Evolutionary conservation across 2,329 filamentous ascomycete species (phyloP), one percentile per base, ranked within the genome.

Genomic region (Fusarium abutilonis): DNA sequence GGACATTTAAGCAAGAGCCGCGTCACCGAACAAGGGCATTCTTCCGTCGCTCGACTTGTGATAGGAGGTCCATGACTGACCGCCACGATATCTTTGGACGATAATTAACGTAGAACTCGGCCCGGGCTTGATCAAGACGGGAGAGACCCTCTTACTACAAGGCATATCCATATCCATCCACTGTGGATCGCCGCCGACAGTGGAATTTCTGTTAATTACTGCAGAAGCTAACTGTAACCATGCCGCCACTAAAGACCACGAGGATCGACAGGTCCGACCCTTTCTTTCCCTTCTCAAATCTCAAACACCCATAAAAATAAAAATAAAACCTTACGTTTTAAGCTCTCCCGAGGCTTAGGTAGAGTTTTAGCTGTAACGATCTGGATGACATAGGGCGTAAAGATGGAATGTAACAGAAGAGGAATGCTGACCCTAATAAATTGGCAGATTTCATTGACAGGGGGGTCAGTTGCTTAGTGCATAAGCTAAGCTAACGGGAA

Each of bases 161-260:
- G 29, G 31, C 46, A 57, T 31, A 39, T 28, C 23, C 23, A 26
- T 26, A 26, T 26, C 23, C 23, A 26, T 26, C 41, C 48, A 40
- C 48, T 34, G 56, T 55, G 56, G 56, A 47, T 35, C 55, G 8
- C 15, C 17, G 13, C 42, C 4, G 17, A 26, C 40, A 42, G 42
- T 57, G 52, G 53, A 54, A 36, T 39, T 13, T 26, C 9, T 13
- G 19, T 38, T 38, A 21, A 13, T 19, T 21, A 17, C 15, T n/a
- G 23, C 34, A 17, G 34, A 36, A 10, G 9, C 34, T 17, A 10
- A 28, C 28, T 17, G 8, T 17, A 10, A 32, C 28, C 17, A 10
- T 29, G 14, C 28, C 32, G 1, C 17, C 17, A 34, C 32, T 19
- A 17, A 14, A 43, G 23, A 26, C 28, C 34, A 32, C 43, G 28